phyloP scores from a whole-genome alignment of 495 filamentous ascomycete genomes.

The Penicillium silybi region DNA sequence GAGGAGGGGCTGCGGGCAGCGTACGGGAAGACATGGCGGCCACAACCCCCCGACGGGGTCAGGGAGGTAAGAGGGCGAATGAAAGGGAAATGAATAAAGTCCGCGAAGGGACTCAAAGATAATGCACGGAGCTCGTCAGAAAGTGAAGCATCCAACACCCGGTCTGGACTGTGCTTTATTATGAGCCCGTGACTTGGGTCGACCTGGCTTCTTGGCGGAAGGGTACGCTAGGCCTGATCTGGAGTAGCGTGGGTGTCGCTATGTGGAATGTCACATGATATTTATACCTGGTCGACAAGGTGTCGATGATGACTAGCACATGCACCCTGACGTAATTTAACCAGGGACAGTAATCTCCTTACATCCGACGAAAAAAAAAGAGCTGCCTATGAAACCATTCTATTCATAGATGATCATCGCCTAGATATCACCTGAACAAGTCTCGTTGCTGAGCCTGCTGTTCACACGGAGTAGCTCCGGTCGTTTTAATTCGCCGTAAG shows the following conservation, averaged over 20 bases:
- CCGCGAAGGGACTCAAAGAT: constrained; percentile 10
- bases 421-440: too few species aligned
- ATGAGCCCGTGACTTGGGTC: constrained; percentile 25
- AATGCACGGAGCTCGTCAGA: constrained; percentile 3
- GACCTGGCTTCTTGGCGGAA: constrained; percentile 31
- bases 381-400: background rate
- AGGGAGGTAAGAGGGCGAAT: constrained; percentile 18
- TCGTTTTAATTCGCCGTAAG: background rate
- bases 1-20: constrained; percentile 32
- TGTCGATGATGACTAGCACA: background rate
- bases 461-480: background rate
- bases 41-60: constrained; percentile 38
- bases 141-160: constrained; percentile 11
- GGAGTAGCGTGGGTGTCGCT: constrained; percentile 4
- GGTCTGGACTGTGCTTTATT: constrained; percentile 28
- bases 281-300: background rate
- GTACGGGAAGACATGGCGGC: constrained; percentile 66
- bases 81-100: background rate
- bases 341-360: background rate
- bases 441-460: background rate
- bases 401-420: too few species aligned
- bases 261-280: constrained; percentile 1
- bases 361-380: background rate
- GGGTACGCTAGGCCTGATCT: constrained; percentile 9
- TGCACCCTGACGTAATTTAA: background rate